A percentile compares a stretch with the other conserved stretches of the same genome.
Conservation (phyloP, 2,329 filamentous ascomycete genomes). For the Huntiella abstrusa region DNA sequence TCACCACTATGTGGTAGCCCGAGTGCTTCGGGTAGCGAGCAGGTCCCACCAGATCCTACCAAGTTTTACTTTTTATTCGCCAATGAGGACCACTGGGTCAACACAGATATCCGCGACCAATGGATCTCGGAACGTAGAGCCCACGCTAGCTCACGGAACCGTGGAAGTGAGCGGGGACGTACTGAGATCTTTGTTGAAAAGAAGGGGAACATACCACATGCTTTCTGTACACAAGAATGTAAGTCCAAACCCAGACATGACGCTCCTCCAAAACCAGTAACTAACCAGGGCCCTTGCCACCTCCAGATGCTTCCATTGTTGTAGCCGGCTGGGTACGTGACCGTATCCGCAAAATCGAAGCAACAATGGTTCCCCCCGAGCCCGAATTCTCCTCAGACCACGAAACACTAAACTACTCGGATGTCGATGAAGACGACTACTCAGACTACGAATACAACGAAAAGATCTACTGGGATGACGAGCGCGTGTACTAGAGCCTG, state of each 20-base stretch:
- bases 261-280: constrained; percentile 1
- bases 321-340: constrained; percentile 11
- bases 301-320: constrained; percentile 9
- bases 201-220: constrained; percentile 36
- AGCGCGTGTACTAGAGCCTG: constrained; percentile 10
- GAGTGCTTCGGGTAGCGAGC: background rate
- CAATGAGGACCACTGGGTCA: constrained; percentile 43
- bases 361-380: constrained; percentile 8
- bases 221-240: constrained; percentile 32
- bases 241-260: constrained; percentile 13
- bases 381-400: constrained; percentile 5
- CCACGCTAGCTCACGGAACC: background rate
- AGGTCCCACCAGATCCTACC: constrained; percentile 13
- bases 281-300: background rate
- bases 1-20: background rate
- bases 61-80: constrained; percentile 44
- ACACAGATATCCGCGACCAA: constrained; percentile 32
- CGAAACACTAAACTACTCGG: constrained; percentile 8
- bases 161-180: constrained; percentile 18
- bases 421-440: constrained; percentile 3
- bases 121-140: constrained; percentile 25
- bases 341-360: constrained; percentile 11
- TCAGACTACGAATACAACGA: constrained; percentile 5
- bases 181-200: constrained; percentile 32
- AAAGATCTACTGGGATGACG: constrained; percentile 11